Evolutionary conservation across 805 yeast genomes (phyloP).

Genomic region (Monosporozyma unispora): DNA sequence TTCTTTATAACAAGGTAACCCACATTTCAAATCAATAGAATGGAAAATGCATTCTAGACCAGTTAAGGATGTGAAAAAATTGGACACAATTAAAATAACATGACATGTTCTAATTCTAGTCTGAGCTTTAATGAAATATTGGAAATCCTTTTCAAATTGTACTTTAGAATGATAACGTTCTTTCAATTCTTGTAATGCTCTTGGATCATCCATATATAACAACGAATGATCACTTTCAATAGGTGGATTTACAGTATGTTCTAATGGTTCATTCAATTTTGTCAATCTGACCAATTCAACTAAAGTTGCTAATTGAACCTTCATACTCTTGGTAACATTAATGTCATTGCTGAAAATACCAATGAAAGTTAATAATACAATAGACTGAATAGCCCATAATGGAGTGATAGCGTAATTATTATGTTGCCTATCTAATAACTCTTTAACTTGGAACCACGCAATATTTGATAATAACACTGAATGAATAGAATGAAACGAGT

Average conservation of each 20-base stretch:
- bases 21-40: slow-evolving; percentile 48
- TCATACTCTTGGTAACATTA: slow-evolving; percentile 67
- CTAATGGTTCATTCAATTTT: slow-evolving; percentile 53
- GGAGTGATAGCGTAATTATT: slow-evolving; percentile 53
- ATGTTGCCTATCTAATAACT: slow-evolving; percentile 46
- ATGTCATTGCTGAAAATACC: slow-evolving; percentile 66
- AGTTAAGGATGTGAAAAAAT: slow-evolving; percentile 41
- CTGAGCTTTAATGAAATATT: slow-evolving; percentile 59
- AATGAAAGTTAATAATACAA: slow-evolving; percentile 71
- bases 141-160: slow-evolving; percentile 30
- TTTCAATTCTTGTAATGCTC: slow-evolving; percentile 35
- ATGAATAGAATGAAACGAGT: slow-evolving; percentile 68
- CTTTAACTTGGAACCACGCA: slow-evolving; percentile 59
- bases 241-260: slow-evolving; percentile 35
- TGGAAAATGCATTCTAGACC: slow-evolving; percentile 38
- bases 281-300: slow-evolving; percentile 72
- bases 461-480: slow-evolving; percentile 64
- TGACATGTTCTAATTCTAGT: slow-evolving; percentile 72
- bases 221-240: slow-evolving; percentile 34
- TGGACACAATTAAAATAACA: slow-evolving; percentile 49
- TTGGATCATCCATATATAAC: slow-evolving; percentile 37
- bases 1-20: slow-evolving; percentile 55
- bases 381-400: slow-evolving; percentile 77
- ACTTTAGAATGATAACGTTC: slow-evolving; percentile 24
- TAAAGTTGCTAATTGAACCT: slow-evolving; percentile 71